Evolutionary conservation across 2,329 filamentous ascomycete species (phyloP), one percentile per base, ranked within the genome.

Genomic region (Endothia cerciana): DNA sequence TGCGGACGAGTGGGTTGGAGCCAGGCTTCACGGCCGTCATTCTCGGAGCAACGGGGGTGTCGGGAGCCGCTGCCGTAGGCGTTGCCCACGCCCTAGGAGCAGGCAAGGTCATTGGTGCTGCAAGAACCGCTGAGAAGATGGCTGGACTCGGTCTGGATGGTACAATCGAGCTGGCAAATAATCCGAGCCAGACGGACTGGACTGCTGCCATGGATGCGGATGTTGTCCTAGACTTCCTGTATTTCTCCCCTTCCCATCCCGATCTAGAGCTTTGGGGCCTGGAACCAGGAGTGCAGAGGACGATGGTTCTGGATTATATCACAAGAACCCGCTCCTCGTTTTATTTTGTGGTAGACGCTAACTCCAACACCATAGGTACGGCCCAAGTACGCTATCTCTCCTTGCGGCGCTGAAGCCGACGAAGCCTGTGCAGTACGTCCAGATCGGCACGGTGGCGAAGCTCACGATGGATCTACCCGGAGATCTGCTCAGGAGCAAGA

Each of bases 171-270:
- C 75, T 87, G 11, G 73, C 75, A 22, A 71, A 73, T 3, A 69
- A 77, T 0, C 70, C 72, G 2, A 75, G 82, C 45, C 78, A 77
- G 1, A 81, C 79, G 0, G 84, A 87, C 68, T 85, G 47, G 47
- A 53, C 83, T 67, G 77, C 78, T 2, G 72, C 73, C 10, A 75
- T 82, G 0, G 79, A 81, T 43, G 80, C 81, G 40, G 84, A 88
- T 67, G 77, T 87, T 2, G 78, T 88, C 3, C 74, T 88, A 1
- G 85, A 88, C 70, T 88, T 87, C 70, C 74, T 88, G 8, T 30
- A 40, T 40, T 28, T 40, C 6, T 47, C 15, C 25, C n/a, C n/a
- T 51, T n/a, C 2, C 25, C 47, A n/a, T n/a, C 22, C 47, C 4
- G n/a, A 22, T n/a, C 4, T 51, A n/a, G n/a, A 25, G 47, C n/a